A percentile compares a stretch with the other conserved stretches of the same genome.
These are phyloP conservation scores for Bombardia bombarda DNA, from an alignment of 495 filamentous ascomycete species.

Conservation along the genomic window DNA sequence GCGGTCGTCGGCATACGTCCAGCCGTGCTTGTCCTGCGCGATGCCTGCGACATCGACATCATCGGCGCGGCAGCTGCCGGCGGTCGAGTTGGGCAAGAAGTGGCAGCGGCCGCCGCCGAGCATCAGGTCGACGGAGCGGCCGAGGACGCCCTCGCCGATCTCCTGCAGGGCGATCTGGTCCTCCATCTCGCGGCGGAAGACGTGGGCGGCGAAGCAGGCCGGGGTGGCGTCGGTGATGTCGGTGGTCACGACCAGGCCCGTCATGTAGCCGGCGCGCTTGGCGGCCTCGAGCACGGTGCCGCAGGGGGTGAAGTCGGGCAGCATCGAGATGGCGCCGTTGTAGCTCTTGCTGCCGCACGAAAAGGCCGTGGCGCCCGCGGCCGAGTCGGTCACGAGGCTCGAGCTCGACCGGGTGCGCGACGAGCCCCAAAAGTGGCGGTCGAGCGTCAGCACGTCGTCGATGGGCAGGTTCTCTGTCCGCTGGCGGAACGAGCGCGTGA, in stretches of 20 bases:
- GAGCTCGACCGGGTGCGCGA: constrained; percentile 76
- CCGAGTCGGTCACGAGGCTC: constrained; percentile 85
- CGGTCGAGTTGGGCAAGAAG: constrained; percentile 74
- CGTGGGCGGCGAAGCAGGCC: constrained; percentile 89
- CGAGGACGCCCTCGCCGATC: constrained; percentile 72
- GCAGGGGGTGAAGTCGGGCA: constrained; percentile 78
- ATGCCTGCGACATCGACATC: constrained; percentile 58
- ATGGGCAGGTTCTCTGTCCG: constrained; percentile 53
- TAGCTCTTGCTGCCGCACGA: constrained; percentile 89
- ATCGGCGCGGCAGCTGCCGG: constrained; percentile 71
- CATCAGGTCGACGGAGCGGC: constrained; percentile 81
- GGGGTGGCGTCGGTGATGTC: constrained; percentile 96
- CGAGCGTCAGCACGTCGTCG: constrained; percentile 67
- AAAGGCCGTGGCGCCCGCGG: constrained; percentile 93
- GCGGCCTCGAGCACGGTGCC: constrained; percentile 94
- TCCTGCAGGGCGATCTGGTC: constrained; percentile 90
- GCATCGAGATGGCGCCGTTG: constrained; percentile 87
- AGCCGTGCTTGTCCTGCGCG: constrained; percentile 66
- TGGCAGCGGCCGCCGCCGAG: constrained; percentile 89
- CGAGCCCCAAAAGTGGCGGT: constrained; percentile 79
- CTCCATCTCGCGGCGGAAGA: constrained; percentile 67
- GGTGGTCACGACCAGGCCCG: constrained; percentile 91
- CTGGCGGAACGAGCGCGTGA: constrained; percentile 81
- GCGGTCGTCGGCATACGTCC: constrained; percentile 65
- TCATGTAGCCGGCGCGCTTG: constrained; percentile 82